Evolutionary conservation across 2,329 filamentous ascomycete species (phyloP), one percentile per base, ranked within the genome.

Genomic region (Venturia aucupariae): DNA sequence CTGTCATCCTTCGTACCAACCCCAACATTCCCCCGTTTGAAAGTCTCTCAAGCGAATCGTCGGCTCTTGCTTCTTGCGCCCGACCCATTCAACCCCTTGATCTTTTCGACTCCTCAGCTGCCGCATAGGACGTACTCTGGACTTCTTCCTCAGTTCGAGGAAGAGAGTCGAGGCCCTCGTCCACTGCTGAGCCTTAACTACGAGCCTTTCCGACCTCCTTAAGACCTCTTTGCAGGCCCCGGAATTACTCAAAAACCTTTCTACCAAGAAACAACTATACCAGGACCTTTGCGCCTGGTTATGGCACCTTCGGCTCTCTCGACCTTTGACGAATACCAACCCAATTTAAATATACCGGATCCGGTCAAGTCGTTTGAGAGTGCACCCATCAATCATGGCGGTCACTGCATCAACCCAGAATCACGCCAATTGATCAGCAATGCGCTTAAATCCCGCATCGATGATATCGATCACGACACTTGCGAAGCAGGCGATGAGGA

Each of bases 61-160:
- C 51, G 51, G 59, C 38, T 61, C 42, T 61, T 62, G 32, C 61
- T 54, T 54, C 41, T 62, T 32, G 41, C 41, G 42, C 24, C n/a
- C 44, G 32, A 46, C 42, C 15, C 22, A 17, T 48, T 24, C 13
- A 44, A 27, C 41, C 39, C 39, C 51, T 27, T 35, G 19, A 48
- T 57, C 38, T 27, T 32, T 13, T 32, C 24, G n/a, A 59, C 32
- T 30, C 32, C 46, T 62, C 64, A 96, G 90, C 93, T 97, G 94
- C 94, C 94, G 94, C 93, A 99, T 99, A 97, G 91, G 90, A 95
- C 89, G 87, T 86, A 86, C 88, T 88, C 86, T 86, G 85, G 87
- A 90, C 89, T 92, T 96, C 93, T 97, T 97, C 93, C 92, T 96
- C 93, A 94, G 82, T 82, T 82, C 79, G 93, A 92, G 94, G 94